A percentile compares a stretch with the other conserved stretches of the same genome.
Conservation (phyloP, 2,329 filamentous ascomycete genomes). For the Cladophialophora psammophila region DNA sequence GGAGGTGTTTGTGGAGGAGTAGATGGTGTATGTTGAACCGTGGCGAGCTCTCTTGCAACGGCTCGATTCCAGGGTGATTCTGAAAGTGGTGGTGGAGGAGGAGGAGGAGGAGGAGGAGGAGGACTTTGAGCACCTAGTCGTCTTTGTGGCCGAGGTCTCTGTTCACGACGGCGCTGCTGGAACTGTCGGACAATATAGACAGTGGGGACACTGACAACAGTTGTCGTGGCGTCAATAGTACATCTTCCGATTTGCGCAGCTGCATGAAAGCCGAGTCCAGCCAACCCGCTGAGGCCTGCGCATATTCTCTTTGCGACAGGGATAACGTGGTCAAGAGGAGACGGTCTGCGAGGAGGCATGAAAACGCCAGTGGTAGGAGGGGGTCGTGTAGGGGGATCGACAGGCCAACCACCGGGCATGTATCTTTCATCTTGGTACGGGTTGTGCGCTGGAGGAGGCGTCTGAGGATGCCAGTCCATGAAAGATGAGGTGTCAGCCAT, state of each 20-base stretch:
- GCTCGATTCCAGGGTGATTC: slow-evolving; percentile 30
- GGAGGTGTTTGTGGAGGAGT: slow-evolving; percentile 5
- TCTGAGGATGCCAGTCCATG: slow-evolving; percentile 38
- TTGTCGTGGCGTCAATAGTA: slow-evolving; percentile 15
- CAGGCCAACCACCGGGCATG: slow-evolving; percentile 37
- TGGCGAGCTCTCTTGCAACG: neutral
- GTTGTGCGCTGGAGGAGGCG: slow-evolving; percentile 27
- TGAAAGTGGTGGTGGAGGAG: slow-evolving; percentile 8
- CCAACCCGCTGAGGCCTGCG: slow-evolving; percentile 17
- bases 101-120: too few relatives aligned
- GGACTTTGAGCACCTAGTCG: slow-evolving; percentile 6
- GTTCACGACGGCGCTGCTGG: slow-evolving; percentile 18
- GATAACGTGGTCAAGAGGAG: slow-evolving; percentile 12
- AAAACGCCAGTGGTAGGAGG: slow-evolving; percentile 26
- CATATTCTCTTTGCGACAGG: slow-evolving; percentile 33
- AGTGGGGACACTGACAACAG: slow-evolving; percentile 24
- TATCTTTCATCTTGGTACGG: slow-evolving; percentile 30
- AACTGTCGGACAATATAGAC: slow-evolving; percentile 31
- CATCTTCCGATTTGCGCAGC: slow-evolving; percentile 13
- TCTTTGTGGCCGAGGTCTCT: slow-evolving; percentile 13
- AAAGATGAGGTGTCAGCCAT: slow-evolving; percentile 37
- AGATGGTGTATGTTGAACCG: neutral
- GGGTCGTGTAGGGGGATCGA: slow-evolving; percentile 17
- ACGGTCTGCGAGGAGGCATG: slow-evolving; percentile 21
- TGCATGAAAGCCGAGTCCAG: slow-evolving; percentile 11